Base-by-base conservation (phyloP, 805 yeast species). In the Helenozyma rhizophorensis region DNA sequence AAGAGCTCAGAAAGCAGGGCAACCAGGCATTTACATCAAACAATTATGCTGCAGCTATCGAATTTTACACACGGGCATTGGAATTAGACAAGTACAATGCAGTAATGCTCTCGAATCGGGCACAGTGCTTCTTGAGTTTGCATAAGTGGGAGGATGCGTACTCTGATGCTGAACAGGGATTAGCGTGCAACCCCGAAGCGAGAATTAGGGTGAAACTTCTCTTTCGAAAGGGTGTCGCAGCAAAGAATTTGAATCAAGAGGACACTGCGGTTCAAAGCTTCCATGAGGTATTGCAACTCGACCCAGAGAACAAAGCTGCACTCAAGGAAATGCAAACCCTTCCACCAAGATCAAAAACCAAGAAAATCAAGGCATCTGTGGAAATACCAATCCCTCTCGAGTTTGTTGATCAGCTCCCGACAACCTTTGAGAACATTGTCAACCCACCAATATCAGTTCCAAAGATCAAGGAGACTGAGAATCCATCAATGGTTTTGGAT, bases 51-150 rank as follows among this genome's bases (percentile, higher is more conserved):
- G 61, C 62, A 18, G 87, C 93, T 0, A 70, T 74, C 1, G 50
- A 63, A 15, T 53, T 65, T 0, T 83, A 83, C 51, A 53, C 73
- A 9, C 69, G 72, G 30, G 87, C 89, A 3, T 63, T 80, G 23
- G 56, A 56, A 7, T 21, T 64, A 12, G 74, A 74, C 30, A 69
- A 78, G 0, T 23, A 43, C 0, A 74, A 76, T 39, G 70, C 88
- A 0, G 68, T 80, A 0, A 58, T 78, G 1, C 78, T 68, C 49
- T 72, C 89, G n/a, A 83, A 83, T 49, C 58, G 82, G 27, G 83
- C 93, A 0, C 76, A 78, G 62, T 67, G 85, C n/a, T 67, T 72
- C 40, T 50, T 81, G 25, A 76, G 78, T 36, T 50, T 77, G 4
- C 47, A 59, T 5, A 68, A 70, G 21, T 78, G 71, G 67, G 45